Base-by-base conservation (phyloP, 2,329 filamentous ascomycete genomes). In the Colletotrichum camelliae region DNA sequence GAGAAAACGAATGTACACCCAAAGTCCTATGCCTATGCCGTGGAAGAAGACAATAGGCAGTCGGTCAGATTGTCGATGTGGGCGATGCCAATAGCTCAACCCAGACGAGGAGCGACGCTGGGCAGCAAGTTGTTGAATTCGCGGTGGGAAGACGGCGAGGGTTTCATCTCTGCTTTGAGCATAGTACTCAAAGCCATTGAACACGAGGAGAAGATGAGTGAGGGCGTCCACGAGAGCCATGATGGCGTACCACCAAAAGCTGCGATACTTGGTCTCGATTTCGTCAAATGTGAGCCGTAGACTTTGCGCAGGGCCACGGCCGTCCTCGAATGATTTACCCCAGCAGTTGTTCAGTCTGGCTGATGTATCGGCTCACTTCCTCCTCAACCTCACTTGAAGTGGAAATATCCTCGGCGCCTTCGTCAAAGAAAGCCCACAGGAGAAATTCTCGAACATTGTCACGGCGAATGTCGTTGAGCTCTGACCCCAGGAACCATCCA, bases 391-490 rank as follows among this genome's bases (percentile, higher is more conserved):
- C 39, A 27, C 24, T 66, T 21, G 43, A 21, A 52, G 6, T 24
- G 2, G 43, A 12, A 7, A 87, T 85, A 0, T 81, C 78, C 7
- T 84, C 81, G 6, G 82, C 83, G 1, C 81, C 82, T 7, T 74
- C 78, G 71, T 93, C 91, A 75, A 93, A 90, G 80, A 95, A 92
- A 1, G 91, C 92, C 93, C 93, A 95, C 10, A 90, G 85, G 27
- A 94, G 82, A 78, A 94, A 94, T 77, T 94, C 91, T 78, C 87
- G 88, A 68, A 94, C 83, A 79, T 95, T 94, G n/a, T 94, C 92
- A n/a, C 89, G 86, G 60, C 88, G 87, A 70, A 95, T 91, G 39
- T 93, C 91, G 21, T 85, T 81, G 2, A 86, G 73, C 12, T 88
- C 85, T 2, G 92, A 91, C 37, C 90, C 91, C n/a, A 92, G 85